Evolutionary conservation across 2,329 filamentous ascomycete species (phyloP).

Genomic region (Teratosphaeria gauchensis): DNA sequence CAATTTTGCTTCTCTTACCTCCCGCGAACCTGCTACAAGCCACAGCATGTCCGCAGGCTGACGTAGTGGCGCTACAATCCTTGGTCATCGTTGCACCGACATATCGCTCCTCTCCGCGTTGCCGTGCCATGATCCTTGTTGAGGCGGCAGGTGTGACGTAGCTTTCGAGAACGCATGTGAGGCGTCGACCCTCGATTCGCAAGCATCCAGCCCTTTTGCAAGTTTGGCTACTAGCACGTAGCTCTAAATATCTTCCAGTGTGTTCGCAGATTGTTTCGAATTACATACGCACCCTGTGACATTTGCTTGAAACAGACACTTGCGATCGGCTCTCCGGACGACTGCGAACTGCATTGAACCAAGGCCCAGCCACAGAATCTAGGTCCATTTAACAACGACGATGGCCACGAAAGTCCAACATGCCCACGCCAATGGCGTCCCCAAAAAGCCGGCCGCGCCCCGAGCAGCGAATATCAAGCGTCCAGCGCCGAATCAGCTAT

Average conservation of each 20-base stretch:
- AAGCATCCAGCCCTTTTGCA: background rate
- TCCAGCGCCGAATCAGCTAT: slow-evolving; percentile 5
- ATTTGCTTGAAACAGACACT: background rate
- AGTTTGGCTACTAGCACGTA: background rate
- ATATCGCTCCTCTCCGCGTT: background rate
- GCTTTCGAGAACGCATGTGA: background rate
- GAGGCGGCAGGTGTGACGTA: background rate
- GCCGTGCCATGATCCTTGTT: background rate
- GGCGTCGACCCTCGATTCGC: background rate
- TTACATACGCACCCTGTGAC: background rate
- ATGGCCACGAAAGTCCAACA: slow-evolving; percentile 4
- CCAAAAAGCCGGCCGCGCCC: slow-evolving; percentile 15
- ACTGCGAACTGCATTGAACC: background rate
- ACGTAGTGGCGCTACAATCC: background rate
- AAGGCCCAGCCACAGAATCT: background rate
- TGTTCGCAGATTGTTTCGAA: background rate
- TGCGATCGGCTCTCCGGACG: background rate
- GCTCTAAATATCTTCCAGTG: background rate
- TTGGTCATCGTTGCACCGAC: background rate
- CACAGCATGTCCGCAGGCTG: background rate
- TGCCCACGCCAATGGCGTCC: slow-evolving; percentile 14
- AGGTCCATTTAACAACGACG: background rate
- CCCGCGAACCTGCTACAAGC: background rate
- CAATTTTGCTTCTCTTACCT: background rate
- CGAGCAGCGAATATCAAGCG: slow-evolving; percentile 10